These are phyloP conservation scores for Eutrema heterophyllum DNA, from an alignment of 345 rosid genomes.

Conservation along the genomic window DNA sequence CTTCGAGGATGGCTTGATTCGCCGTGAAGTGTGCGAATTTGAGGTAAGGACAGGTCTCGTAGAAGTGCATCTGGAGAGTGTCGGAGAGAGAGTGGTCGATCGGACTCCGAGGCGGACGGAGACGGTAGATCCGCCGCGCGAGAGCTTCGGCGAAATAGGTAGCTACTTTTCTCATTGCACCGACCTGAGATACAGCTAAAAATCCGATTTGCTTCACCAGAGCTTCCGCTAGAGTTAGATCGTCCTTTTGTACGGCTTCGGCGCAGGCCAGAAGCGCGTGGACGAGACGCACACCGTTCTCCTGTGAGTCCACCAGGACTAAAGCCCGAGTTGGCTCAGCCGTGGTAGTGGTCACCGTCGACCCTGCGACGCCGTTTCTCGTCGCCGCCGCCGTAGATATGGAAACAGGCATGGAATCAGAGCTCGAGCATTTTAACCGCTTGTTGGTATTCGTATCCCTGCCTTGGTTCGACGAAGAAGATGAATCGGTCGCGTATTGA, in stretches of 20 bases:
- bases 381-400: not conserved
- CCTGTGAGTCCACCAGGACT: constrained; percentile 67
- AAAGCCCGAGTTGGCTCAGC: constrained; percentile 43
- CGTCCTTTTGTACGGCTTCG: constrained; percentile 61
- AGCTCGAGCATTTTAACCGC: constrained; percentile 35
- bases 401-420: not conserved
- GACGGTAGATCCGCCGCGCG: constrained; percentile 60
- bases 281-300: constrained; percentile 68
- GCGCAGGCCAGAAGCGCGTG: constrained; percentile 74
- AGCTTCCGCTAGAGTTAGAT: constrained; percentile 53
- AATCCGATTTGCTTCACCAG: constrained; percentile 62
- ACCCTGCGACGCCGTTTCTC: not conserved
- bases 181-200: constrained; percentile 55
- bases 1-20: constrained; percentile 79
- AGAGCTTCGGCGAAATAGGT: constrained; percentile 79
- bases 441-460: not conserved
- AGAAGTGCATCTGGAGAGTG: constrained; percentile 76
- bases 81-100: constrained; percentile 50
- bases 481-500: not conserved
- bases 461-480: constrained; percentile 25
- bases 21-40: constrained; percentile 87
- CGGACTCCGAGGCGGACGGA: constrained; percentile 41
- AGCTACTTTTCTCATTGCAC: constrained; percentile 80
- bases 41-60: constrained; percentile 81
- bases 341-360: not conserved